Evolutionary conservation across 2,329 filamentous ascomycete species (phyloP), one percentile per base, ranked within the genome.

Genomic region (Beauveria varroae): DNA sequence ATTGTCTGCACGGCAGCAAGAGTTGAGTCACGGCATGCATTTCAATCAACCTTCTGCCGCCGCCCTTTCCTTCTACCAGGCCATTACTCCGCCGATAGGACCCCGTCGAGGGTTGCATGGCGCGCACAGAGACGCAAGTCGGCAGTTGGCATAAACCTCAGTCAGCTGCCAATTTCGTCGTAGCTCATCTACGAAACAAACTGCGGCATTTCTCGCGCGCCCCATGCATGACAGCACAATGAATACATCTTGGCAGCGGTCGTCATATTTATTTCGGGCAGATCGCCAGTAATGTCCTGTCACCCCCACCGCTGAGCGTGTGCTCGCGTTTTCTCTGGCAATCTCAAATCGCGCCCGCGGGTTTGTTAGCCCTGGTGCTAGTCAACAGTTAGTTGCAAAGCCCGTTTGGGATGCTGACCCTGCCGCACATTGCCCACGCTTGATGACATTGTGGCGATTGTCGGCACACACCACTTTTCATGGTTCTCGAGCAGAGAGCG

Each of bases 221-320:
- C 30, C 55, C 55, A 47, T 57, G 43, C 55, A 49, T 57, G 55
- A 49, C 28, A 26, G 16, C n/a, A 20, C 28, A 40, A 49, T 40
- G 44, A 20, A 37, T 57, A 43, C 34, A 57, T 47, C 54, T 57
- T 49, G 55, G 55, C 55, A 49, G 43, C 55, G 28, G 55, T 49
- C 55, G 16, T 41, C 51, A n/a, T n/a, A 49, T 34, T 34, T 14
- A 12, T 34, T 34, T 12, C 20, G 30, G 14, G 28, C 44, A 57
- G 55, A 57, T 57, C 30, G 12, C 44, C 24, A 40, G 55, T 41
- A 43, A 22, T 18, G 41, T 28, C 9, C 55, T 50, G 44, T 49
- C 41, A 57, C 20, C 20, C 44, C 26, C 28, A 49, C 44, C 12
- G 55, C 43, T 24, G 24, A 34, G 28, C 8, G 16, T 30, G n/a